Conservation (phyloP, 345 rosid genomes). For the Aquilaria yunnanensis region DNA sequence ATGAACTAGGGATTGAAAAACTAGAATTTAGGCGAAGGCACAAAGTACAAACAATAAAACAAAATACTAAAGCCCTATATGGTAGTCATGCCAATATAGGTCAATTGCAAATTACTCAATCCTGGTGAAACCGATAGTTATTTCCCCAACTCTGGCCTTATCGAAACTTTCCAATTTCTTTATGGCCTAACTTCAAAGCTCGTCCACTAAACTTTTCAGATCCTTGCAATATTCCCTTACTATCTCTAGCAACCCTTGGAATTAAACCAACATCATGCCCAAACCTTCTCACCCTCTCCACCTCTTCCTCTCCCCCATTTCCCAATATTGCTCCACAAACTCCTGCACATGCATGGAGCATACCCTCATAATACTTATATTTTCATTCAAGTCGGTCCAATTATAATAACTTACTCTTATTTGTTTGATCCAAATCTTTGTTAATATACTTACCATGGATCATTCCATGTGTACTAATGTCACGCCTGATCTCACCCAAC, state of each 20-base stretch:
- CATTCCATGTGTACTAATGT: constrained; percentile 41
- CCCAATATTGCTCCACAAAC: constrained; percentile 65
- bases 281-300: constrained; percentile 40
- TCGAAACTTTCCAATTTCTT: constrained; percentile 29
- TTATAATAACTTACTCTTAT: neutral
- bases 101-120: no score
- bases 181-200: constrained; percentile 21
- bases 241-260: constrained; percentile 13
- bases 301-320: constrained; percentile 49
- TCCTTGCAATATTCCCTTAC: neutral
- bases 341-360: constrained; percentile 40
- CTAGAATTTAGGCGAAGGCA: no score
- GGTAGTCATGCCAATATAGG: no score
- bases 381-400: constrained; percentile 5
- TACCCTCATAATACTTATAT: constrained; percentile 40
- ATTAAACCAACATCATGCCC: constrained; percentile 43
- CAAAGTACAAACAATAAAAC: no score
- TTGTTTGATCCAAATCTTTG: neutral
- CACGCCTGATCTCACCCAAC: constrained; percentile 41
- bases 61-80: no score
- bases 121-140: constrained; percentile 12
- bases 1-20: no score
- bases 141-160: constrained; percentile 15
- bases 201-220: constrained; percentile 10
- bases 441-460: constrained; percentile 30